phyloP scores from a whole-genome alignment of 2,329 filamentous ascomycete species.

The Fusarium napiforme region DNA sequence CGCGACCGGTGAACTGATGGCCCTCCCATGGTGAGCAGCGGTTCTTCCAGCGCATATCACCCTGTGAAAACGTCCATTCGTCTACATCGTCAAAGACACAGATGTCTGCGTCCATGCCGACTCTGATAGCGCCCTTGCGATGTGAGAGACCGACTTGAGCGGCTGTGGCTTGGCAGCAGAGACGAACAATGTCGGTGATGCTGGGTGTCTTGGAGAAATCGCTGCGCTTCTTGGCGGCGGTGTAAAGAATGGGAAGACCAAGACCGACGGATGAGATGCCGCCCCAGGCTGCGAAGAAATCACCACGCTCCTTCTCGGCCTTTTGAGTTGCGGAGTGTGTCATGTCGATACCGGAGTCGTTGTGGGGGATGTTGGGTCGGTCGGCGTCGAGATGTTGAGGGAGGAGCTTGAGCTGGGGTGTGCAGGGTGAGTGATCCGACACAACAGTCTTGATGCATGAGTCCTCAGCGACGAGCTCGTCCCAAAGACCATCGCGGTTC shows the following conservation, averaged over 20 bases:
- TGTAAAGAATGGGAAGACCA: constrained; percentile 90
- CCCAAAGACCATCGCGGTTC: constrained; percentile 90
- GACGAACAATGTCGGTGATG: constrained; percentile 83
- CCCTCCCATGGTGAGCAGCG: constrained; percentile 92
- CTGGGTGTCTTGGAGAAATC: constrained; percentile 57
- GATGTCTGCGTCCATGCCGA: constrained; percentile 89
- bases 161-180: constrained; percentile 89
- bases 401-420: constrained; percentile 90
- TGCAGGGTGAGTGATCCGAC: constrained; percentile 96
- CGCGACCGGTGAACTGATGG: constrained; percentile 79
- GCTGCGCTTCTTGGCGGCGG: constrained; percentile 73
- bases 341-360: constrained; percentile 66
- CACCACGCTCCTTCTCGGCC: constrained; percentile 65
- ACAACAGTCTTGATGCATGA: constrained; percentile 93
- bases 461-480: constrained; percentile 75
- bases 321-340: constrained; percentile 47
- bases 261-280: constrained; percentile 95
- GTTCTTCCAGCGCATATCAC: constrained; percentile 94
- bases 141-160: constrained; percentile 86
- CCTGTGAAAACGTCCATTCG: constrained; percentile 77
- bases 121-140: constrained; percentile 78
- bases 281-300: constrained; percentile 97
- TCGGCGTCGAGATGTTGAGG: constrained; percentile 68
- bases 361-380: constrained; percentile 55
- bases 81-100: constrained; percentile 91